Base-by-base conservation (phyloP, 1,139 yeast genomes). In the Geotrichum histeridarum region DNA sequence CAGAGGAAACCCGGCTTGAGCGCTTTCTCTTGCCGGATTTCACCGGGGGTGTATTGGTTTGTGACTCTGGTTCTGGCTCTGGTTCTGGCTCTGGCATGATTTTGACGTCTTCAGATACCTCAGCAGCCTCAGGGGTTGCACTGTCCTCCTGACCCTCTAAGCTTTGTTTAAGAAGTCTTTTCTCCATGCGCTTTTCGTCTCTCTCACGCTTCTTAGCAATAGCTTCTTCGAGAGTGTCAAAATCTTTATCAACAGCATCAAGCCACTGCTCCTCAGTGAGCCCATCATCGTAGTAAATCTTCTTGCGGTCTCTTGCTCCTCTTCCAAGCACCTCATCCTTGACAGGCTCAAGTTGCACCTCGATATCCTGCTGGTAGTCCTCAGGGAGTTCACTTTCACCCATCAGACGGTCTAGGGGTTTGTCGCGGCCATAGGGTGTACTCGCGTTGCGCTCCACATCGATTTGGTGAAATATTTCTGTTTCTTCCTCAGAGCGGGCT, bases 261-360 rank as follows among this genome's bases (percentile, higher is more conserved):
- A 80, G 69, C 95, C 96, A 91, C 71, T 90, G 97, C 64, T 89
- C 96, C 70, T 91, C 98, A 2, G 95, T 88, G 60, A 91, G 77
- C 1, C 95, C 96, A 68, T 91, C 98, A 65, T 91, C 97, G 67
- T 91, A 91, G 60, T 79, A 82, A 36, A 87, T 86, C 54, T 75
- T 74, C 71, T 88, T 89, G 67, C 91, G 84, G 60, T 86, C 94
- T 70, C 97, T 82, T 63, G 86, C 82, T 48, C 85, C 82, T 59
- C 88, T 79, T n/a, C 80, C 75, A 38, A 59, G 51, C 41, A 82
- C 83, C 60, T 81, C 88, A 18, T 63, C 63, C 64, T 65, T 51
- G 64, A 65, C 56, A 59, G 75, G 67, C 43, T 70, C 70, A 30
- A 83, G 77, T 65, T 42, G 44, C 2, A 42, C 44, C 31, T 83